These are phyloP conservation scores for Suillus lakei DNA, from an alignment of 768 basidiomycete genomes.

Conservation along the genomic window DNA sequence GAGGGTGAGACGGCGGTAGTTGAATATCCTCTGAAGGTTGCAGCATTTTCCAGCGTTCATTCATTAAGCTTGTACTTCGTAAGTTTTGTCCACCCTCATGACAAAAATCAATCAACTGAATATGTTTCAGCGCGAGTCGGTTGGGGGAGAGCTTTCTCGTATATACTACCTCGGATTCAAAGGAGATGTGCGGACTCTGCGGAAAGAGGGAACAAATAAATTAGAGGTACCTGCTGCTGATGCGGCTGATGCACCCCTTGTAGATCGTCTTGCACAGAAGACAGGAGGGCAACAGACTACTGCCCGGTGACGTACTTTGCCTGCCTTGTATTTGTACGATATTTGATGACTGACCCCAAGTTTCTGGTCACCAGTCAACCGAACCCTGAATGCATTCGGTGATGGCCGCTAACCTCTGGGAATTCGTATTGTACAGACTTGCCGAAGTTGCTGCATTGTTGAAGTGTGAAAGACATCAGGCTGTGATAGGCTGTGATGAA, in stretches of 20 bases:
- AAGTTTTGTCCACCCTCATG: slow-evolving; percentile 36
- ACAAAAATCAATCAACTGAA: slow-evolving; percentile 4
- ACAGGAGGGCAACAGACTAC: slow-evolving; percentile 65
- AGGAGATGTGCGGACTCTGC: slow-evolving; percentile 62
- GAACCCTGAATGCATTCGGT: not conserved
- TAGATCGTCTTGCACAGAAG: slow-evolving; percentile 64
- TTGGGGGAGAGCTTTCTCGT: slow-evolving; percentile 65
- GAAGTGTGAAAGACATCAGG: slow-evolving; percentile 20
- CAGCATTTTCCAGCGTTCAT: slow-evolving; percentile 77
- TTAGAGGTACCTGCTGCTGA: slow-evolving; percentile 82
- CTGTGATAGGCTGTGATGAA: slow-evolving; percentile 5
- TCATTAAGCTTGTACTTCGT: slow-evolving; percentile 83
- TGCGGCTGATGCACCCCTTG: slow-evolving; percentile 71
- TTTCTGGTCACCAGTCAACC: not conserved
- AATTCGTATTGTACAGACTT: slow-evolving; percentile 1
- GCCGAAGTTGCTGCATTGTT: slow-evolving; percentile 10
- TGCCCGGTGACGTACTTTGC: slow-evolving; percentile 43
- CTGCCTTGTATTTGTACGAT: slow-evolving; percentile 4
- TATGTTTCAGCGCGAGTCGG: slow-evolving; percentile 59
- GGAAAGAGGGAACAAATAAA: slow-evolving; percentile 64
- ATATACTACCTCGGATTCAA: slow-evolving; percentile 87
- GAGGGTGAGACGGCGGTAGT: slow-evolving; percentile 71
- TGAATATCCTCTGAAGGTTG: slow-evolving; percentile 79
- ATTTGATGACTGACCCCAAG: not conserved
- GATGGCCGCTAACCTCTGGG: not conserved